A percentile compares a stretch with the other conserved stretches of the same genome.
Evolutionary conservation across 352 stramenopile genomes (phyloP).

Genomic region (Globisporangium carolinianum): DNA sequence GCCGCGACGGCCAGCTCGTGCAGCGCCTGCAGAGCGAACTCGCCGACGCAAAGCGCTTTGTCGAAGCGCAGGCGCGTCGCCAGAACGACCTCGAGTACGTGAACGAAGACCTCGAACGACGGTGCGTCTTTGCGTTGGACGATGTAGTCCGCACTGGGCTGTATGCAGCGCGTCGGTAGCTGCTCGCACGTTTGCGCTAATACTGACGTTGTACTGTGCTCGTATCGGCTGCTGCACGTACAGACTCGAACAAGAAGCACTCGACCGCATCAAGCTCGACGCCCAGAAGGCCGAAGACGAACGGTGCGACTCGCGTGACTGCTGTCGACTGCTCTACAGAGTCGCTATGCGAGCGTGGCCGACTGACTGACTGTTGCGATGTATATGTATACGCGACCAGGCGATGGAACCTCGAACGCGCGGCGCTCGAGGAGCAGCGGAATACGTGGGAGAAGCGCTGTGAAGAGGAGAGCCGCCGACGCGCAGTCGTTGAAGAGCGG

Average conservation of each 20-base stretch:
- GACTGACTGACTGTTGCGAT: no score
- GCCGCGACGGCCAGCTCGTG: conserved; percentile 78
- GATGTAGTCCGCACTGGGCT: no score
- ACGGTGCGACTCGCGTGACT: conserved; percentile 30
- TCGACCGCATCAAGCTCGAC: conserved; percentile 79
- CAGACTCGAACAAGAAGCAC: conserved; percentile 70
- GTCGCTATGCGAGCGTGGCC: no score
- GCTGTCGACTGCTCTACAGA: no score
- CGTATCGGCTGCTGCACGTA: not conserved
- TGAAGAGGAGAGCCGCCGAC: conserved; percentile 67
- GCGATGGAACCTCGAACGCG: conserved; percentile 63
- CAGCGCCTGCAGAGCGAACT: conserved; percentile 82
- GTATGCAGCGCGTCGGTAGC: no score
- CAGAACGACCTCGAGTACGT: conserved; percentile 86
- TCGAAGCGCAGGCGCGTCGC: conserved; percentile 70
- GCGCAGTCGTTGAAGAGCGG: conserved; percentile 68
- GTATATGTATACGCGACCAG: conserved; percentile 15
- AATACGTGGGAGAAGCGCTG: conserved; percentile 65
- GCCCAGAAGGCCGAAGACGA: conserved; percentile 78
- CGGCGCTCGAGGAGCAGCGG: conserved; percentile 50
- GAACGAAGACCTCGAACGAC: conserved; percentile 80
- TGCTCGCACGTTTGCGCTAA: not conserved
- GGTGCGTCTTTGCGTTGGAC: conserved; percentile 16
- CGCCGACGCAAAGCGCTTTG: conserved; percentile 75
- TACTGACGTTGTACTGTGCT: not conserved